These are phyloP conservation scores for Hymenoscyphus repandus DNA, from an alignment of 2,329 filamentous ascomycete species.

Conservation along the genomic window DNA sequence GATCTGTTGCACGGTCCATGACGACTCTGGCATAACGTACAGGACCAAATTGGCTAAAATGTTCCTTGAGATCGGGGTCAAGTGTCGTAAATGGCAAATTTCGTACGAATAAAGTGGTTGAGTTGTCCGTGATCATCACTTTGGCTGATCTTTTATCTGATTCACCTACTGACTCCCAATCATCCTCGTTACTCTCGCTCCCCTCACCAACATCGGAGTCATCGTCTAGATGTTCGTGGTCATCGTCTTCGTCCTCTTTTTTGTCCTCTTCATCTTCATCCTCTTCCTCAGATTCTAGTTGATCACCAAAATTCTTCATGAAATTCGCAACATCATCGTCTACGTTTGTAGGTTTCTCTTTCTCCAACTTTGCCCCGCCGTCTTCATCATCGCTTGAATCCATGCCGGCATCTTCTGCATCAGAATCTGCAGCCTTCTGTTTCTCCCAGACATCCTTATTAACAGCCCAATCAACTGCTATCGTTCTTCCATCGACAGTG, in stretches of 20 bases:
- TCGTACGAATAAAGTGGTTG: slow-evolving; percentile 81
- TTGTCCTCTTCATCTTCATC: slow-evolving; percentile 12
- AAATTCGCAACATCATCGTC: slow-evolving; percentile 35
- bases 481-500: slow-evolving; percentile 75
- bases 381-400: slow-evolving; percentile 23
- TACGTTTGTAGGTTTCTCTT: slow-evolving; percentile 28
- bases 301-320: slow-evolving; percentile 30
- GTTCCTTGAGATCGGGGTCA: slow-evolving; percentile 75
- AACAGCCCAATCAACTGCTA: slow-evolving; percentile 96
- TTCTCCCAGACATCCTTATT: slow-evolving; percentile 83
- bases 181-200: slow-evolving; percentile 36
- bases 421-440: slow-evolving; percentile 39
- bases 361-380: slow-evolving; percentile 29
- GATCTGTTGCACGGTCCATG: slow-evolving; percentile 76
- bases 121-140: slow-evolving; percentile 52
- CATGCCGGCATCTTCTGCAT: slow-evolving; percentile 34
- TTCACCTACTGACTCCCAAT: slow-evolving; percentile 36
- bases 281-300: slow-evolving; percentile 35
- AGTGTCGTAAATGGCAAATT: slow-evolving; percentile 88
- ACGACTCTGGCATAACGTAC: slow-evolving; percentile 89
- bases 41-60: slow-evolving; percentile 85
- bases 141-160: slow-evolving; percentile 33
- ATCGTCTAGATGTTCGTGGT: slow-evolving; percentile 33
- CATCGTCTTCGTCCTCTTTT: slow-evolving; percentile 23
- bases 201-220: slow-evolving; percentile 25